Evolutionary conservation across 1,139 yeast species (phyloP).

Genomic region (Kurtzmaniella quercitrusa): DNA sequence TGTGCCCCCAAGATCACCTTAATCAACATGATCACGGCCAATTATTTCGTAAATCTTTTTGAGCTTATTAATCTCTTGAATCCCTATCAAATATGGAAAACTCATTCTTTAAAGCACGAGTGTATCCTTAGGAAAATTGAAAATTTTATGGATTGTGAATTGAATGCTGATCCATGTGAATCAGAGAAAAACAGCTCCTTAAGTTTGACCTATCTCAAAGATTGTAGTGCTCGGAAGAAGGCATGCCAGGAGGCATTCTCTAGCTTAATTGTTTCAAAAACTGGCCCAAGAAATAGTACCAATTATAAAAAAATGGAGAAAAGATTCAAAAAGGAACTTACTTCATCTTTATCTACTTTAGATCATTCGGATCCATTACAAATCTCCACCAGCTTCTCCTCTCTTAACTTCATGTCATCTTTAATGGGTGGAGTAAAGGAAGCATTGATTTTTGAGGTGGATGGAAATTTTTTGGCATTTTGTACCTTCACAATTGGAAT

Average conservation of each 20-base stretch:
- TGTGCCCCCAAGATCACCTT: constrained; percentile 27
- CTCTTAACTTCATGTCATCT: constrained; percentile 15
- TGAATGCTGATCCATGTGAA: constrained; percentile 3
- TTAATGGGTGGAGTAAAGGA: constrained; percentile 13
- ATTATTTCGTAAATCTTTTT: constrained; percentile 37
- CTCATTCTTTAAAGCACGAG: constrained; percentile 28
- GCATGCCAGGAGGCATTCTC: constrained; percentile 13
- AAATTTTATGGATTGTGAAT: constrained; percentile 26
- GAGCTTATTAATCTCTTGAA: constrained; percentile 29
- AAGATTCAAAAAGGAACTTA: constrained; percentile 29
- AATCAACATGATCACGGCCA: constrained; percentile 39
- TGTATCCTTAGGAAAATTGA: constrained; percentile 22
- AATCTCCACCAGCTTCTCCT: constrained; percentile 22
- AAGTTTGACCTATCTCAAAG: not conserved
- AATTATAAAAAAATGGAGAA: constrained; percentile 32
- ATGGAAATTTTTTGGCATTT: constrained; percentile 18
- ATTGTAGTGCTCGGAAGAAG: not conserved
- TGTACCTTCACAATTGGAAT: constrained; percentile 33
- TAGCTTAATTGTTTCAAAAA: constrained; percentile 13
- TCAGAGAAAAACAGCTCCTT: not conserved
- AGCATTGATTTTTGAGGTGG: constrained; percentile 1
- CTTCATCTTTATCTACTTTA: constrained; percentile 18
- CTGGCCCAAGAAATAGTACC: constrained; percentile 15
- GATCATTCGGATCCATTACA: constrained; percentile 29
- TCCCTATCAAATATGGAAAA: constrained; percentile 42